Percentiles rank a stretch among this genome's conserved stretches.
Conservation (phyloP, 495 filamentous ascomycete genomes). For the Physcia stellaris region DNA sequence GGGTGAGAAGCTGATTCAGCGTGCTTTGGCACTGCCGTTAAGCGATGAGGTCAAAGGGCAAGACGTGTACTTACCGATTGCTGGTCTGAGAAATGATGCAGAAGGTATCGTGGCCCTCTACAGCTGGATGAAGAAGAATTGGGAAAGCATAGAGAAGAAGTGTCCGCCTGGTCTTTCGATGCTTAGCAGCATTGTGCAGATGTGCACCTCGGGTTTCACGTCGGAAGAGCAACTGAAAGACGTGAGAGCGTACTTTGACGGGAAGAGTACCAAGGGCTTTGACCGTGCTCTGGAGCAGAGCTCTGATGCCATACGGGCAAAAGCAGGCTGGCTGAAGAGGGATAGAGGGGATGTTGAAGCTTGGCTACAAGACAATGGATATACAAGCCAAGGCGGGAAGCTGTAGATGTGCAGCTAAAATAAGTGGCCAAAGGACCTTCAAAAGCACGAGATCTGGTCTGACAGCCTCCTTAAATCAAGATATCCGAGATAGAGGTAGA, state of each 20-base stretch:
- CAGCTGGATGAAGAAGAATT: constrained; percentile 74
- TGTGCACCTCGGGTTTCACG: constrained; percentile 74
- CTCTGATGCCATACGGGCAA: constrained; percentile 44
- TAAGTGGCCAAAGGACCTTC: no score
- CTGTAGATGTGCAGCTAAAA: no score
- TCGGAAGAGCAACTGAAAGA: constrained; percentile 57
- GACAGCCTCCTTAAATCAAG: no score
- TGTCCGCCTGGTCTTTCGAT: constrained; percentile 67
- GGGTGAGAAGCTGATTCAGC: constrained; percentile 63
- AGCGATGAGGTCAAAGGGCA: constrained; percentile 85
- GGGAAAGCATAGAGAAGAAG: constrained; percentile 65
- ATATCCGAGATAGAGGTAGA: no score
- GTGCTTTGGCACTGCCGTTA: constrained; percentile 61
- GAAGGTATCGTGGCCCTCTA: constrained; percentile 73
- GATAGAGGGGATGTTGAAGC: constrained; percentile 44
- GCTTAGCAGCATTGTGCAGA: constrained; percentile 71
- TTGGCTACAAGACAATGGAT: constrained; percentile 47
- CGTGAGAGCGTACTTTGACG: constrained; percentile 67
- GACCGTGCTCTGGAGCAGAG: constrained; percentile 49
- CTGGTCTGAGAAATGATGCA: constrained; percentile 61
- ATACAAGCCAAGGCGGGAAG: no score
- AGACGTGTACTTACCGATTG: constrained; percentile 83
- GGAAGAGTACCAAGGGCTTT: constrained; percentile 62
- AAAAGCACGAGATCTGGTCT: no score
- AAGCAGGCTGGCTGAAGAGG: constrained; percentile 47